Base-by-base conservation (phyloP, 148 eudicot genomes). In the Persicaria maculosa region DNA sequence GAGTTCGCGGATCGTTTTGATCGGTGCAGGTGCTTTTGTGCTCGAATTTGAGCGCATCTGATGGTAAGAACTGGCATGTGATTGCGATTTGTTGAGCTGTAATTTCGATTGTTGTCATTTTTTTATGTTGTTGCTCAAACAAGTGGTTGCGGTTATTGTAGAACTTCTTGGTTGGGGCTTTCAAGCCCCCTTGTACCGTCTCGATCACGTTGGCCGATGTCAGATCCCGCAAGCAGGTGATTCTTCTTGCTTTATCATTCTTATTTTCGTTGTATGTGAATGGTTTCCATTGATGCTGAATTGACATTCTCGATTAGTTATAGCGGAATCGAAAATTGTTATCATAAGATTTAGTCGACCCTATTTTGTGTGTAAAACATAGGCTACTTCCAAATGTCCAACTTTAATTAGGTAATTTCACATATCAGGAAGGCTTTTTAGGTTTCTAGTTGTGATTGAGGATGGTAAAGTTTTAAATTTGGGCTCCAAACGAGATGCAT, bases 161-260 rank as follows among this genome's bases (percentile, higher is more conserved):
- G 81, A 74, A 79, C 75, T 68, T 79, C 70, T 44, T 79, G 36
- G 62, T 74, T 48, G 81, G 81, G 75, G 81, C 81, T 74, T 79
- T 79, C 70, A 79, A 74, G 70, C 81, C 81, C 50, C 77, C 77
- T 55, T 79, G 81, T 47, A 68, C 52, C 70, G 72, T 79, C 50
- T 53, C 81, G 25, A 74, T 79, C 61, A 67, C 71, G 47, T 70
- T 79, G 40, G 77, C 74, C 36, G 81, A 74, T 57, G 81, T 65
- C 17, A 79, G 74, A 57, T 68, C 77, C 50, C 81, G 81, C 70
- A 79, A 79, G 17, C 77, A 79, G 81, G 81, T 79, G 61, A 54
- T 50, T 74, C 52, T 46, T 70, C 11, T 43, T 40, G 17, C 19
- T 65, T 7, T 65, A 5, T 40, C 5, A 36, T 4, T 36, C 20